Percentiles rank a stretch among this genome's conserved stretches.
Evolutionary conservation across 1,284 basidiomycete genomes (phyloP).

Genomic region (Mycena citricolor): DNA sequence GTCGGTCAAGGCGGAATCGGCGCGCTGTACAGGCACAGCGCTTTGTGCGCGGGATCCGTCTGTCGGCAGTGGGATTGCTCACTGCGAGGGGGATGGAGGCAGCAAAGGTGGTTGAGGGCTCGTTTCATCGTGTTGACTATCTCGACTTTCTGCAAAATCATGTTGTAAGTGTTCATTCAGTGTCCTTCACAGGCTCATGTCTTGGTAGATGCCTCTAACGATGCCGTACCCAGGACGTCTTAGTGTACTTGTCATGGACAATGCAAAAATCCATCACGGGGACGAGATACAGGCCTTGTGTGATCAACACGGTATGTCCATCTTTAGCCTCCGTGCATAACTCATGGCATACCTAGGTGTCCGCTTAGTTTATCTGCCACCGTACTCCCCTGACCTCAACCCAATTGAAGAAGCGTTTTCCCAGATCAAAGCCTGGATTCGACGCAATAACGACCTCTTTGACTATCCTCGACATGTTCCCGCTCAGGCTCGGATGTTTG

Average conservation of each 20-base stretch:
- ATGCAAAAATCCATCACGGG: conserved; percentile 31
- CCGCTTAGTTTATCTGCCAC: conserved; percentile 31
- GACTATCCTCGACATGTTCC: conserved; percentile 8
- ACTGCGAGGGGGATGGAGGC: conserved; percentile 9
- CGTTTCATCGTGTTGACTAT: conserved; percentile 26
- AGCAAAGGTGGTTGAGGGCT: conserved; percentile 33
- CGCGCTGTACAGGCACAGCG: neutral
- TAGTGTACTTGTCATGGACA: conserved; percentile 32
- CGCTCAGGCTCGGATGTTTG: conserved; percentile 19
- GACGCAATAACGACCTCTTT: conserved; percentile 15
- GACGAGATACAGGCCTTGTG: conserved; percentile 27
- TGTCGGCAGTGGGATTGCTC: conserved; percentile 9
- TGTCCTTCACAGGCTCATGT: neutral
- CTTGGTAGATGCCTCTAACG: conserved; percentile 26
- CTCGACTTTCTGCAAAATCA: conserved; percentile 26
- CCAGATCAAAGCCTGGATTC: conserved; percentile 21
- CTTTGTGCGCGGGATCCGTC: conserved; percentile 7
- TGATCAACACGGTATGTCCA: conserved; percentile 22
- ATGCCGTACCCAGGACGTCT: conserved; percentile 28
- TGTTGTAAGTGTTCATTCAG: conserved; percentile 23
- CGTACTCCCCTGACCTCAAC: conserved; percentile 37
- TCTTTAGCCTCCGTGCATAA: conserved; percentile 1
- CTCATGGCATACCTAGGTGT: conserved; percentile 22
- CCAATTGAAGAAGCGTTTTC: conserved; percentile 26
- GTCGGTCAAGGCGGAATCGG: conserved; percentile 2